Conservation (phyloP, 176 grass and related monocot species). For the Bromus sterilis region DNA sequence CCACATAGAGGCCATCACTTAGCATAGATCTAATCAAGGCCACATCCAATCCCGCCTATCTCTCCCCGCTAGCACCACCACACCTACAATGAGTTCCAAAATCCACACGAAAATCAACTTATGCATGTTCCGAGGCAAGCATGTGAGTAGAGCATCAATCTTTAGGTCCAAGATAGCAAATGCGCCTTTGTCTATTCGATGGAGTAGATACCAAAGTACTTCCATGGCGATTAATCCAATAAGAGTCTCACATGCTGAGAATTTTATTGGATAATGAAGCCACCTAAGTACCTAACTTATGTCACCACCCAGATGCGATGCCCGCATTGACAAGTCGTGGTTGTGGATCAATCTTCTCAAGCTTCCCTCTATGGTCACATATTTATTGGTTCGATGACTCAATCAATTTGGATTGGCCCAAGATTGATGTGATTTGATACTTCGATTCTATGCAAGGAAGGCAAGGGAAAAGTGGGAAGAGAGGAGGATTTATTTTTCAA, state of each 20-base stretch:
- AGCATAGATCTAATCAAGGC: neutral
- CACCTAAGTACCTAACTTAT: neutral
- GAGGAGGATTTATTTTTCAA: too few species aligned
- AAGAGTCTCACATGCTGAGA: conserved; percentile 10
- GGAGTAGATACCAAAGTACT: conserved; percentile 55
- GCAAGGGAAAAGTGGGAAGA: neutral
- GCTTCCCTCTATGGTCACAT: neutral
- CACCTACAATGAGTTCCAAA: neutral
- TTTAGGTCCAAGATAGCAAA: conserved; percentile 61
- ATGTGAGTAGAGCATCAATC: conserved; percentile 50
- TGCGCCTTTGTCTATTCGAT: conserved; percentile 23
- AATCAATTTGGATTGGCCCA: neutral
- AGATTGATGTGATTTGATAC: neutral
- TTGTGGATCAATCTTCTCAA: neutral
- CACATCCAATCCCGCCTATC: neutral
- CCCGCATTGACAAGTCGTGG: neutral
- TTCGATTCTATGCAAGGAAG: neutral
- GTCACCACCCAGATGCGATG: neutral
- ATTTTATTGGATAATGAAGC: neutral
- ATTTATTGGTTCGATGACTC: neutral
- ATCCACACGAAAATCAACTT: neutral
- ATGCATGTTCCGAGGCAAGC: conserved; percentile 55
- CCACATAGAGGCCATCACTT: neutral
- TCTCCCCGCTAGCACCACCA: neutral
- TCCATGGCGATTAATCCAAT: conserved; percentile 47